Percentiles rank a stretch among this genome's conserved stretches.
Conservation (phyloP, 306 rosid species). For the Vachellia collinsii region DNA sequence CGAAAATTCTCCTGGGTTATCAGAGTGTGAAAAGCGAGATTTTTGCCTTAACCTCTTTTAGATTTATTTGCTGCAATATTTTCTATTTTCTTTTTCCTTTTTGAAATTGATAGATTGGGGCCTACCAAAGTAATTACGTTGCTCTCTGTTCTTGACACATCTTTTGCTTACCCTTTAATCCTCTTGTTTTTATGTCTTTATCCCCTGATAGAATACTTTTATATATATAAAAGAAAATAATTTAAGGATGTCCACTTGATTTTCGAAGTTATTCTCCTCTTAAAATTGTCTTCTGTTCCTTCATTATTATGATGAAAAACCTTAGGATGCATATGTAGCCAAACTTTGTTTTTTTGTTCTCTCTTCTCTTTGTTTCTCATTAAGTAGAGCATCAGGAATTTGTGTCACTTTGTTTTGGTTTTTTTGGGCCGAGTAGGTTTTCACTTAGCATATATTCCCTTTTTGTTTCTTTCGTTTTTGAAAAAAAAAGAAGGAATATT, state of each 20-base stretch:
- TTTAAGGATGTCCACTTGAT: background rate
- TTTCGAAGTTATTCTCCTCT: background rate
- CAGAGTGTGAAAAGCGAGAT: too few relatives aligned
- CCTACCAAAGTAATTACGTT: constrained; percentile 9
- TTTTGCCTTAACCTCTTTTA: too few relatives aligned
- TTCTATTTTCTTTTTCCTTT: too few relatives aligned
- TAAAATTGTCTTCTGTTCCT: constrained; percentile 16
- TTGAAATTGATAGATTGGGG: too few relatives aligned
- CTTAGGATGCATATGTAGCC: constrained; percentile 4
- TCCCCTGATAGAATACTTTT: constrained; percentile 13
- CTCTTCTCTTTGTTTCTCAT: constrained; percentile 17
- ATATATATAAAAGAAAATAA: background rate
- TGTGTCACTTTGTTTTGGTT: background rate
- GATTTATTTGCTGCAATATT: too few relatives aligned
- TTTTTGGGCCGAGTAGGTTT: background rate
- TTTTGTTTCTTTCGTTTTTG: background rate
- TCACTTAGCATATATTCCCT: background rate
- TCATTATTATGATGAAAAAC: constrained; percentile 24
- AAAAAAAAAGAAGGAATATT: background rate
- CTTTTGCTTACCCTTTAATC: background rate
- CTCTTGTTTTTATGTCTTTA: background rate
- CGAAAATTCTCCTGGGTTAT: too few relatives aligned
- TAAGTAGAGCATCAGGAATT: constrained; percentile 19
- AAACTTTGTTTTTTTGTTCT: background rate
- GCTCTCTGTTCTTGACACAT: constrained; percentile 12